These are phyloP conservation scores for Evansstolkia leycettana DNA, from an alignment of 495 filamentous ascomycete species.

Conservation along the genomic window DNA sequence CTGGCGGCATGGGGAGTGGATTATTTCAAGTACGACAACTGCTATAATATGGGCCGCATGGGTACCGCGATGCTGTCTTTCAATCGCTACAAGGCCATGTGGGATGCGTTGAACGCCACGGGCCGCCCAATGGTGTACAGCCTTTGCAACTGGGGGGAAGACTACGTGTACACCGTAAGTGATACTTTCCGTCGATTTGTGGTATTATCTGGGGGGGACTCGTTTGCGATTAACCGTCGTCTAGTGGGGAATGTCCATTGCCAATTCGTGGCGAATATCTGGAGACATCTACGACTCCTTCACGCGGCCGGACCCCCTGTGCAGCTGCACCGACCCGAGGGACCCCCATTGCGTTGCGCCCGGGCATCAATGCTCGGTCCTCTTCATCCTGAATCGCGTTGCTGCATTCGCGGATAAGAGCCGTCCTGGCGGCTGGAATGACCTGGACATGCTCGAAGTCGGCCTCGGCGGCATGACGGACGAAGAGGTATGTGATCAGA, in stretches of 20 bases:
- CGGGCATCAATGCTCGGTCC: slow-evolving; percentile 39
- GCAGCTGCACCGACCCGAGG: slow-evolving; percentile 19
- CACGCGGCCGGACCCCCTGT: slow-evolving; percentile 9
- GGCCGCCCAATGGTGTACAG: slow-evolving; percentile 47
- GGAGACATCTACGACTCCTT: slow-evolving; percentile 35
- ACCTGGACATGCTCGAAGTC: slow-evolving; percentile 47
- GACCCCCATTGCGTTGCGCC: slow-evolving; percentile 28
- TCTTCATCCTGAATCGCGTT: slow-evolving; percentile 35
- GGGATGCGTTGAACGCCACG: slow-evolving; percentile 40
- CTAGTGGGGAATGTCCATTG: slow-evolving; percentile 41
- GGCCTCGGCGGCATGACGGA: slow-evolving; percentile 42
- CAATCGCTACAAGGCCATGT: slow-evolving; percentile 44
- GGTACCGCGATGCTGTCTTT: slow-evolving; percentile 30
- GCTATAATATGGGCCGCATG: slow-evolving; percentile 39
- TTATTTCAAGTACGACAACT: slow-evolving; percentile 59
- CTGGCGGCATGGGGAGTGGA: slow-evolving; percentile 51
- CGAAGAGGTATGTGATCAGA: slow-evolving; percentile 10
- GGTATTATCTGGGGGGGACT: too few relatives aligned
- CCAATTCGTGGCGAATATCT: slow-evolving; percentile 43
- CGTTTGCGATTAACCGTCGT: too few relatives aligned
- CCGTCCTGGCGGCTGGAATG: slow-evolving; percentile 14
- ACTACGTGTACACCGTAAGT: slow-evolving; percentile 14
- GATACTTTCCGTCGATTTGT: too few relatives aligned
- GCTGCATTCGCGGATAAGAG: slow-evolving; percentile 10
- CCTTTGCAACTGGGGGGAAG: slow-evolving; percentile 43